Conservation (phyloP, 352 stramenopile genomes). For the Globisporangium nodosum region DNA sequence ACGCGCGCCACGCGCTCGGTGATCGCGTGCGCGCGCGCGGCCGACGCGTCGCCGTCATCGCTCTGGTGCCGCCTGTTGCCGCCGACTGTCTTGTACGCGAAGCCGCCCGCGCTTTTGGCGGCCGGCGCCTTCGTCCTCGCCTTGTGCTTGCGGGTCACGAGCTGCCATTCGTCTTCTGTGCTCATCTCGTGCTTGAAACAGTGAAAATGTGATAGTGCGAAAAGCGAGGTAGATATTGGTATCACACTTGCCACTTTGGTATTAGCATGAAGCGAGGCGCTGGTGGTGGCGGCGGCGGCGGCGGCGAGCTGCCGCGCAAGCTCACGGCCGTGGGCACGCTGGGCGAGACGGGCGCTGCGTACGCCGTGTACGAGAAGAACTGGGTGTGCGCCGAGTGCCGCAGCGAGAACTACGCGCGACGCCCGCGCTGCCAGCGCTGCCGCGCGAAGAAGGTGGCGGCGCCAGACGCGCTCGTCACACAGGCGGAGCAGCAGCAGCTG, state of each 20-base stretch:
- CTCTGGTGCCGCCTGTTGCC: not conserved
- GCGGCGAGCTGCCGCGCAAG: slow-evolving; percentile 39
- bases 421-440: slow-evolving; percentile 75
- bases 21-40: slow-evolving; percentile 19
- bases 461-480: slow-evolving; percentile 49
- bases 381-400: slow-evolving; percentile 83
- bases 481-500: slow-evolving; percentile 16
- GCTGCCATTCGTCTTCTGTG: slow-evolving; percentile 9
- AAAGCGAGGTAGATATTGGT: not conserved
- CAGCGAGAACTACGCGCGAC: slow-evolving; percentile 83
- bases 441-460: slow-evolving; percentile 63
- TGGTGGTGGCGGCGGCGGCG: slow-evolving; percentile 2
- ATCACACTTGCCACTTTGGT: not conserved
- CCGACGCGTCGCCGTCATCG: not conserved
- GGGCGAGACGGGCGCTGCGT: slow-evolving; percentile 77
- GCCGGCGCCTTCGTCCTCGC: not conserved
- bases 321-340: slow-evolving; percentile 76
- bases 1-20: slow-evolving; percentile 33
- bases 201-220: not conserved
- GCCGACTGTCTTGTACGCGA: slow-evolving; percentile 7
- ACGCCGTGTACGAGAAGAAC: slow-evolving; percentile 89
- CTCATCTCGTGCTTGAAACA: too few species aligned
- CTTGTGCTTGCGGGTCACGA: slow-evolving; percentile 11
- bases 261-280: slow-evolving; percentile 11
- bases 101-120: slow-evolving; percentile 1